Base-by-base conservation (phyloP, 2,329 filamentous ascomycete genomes). In the Polytolypa hystricis region DNA sequence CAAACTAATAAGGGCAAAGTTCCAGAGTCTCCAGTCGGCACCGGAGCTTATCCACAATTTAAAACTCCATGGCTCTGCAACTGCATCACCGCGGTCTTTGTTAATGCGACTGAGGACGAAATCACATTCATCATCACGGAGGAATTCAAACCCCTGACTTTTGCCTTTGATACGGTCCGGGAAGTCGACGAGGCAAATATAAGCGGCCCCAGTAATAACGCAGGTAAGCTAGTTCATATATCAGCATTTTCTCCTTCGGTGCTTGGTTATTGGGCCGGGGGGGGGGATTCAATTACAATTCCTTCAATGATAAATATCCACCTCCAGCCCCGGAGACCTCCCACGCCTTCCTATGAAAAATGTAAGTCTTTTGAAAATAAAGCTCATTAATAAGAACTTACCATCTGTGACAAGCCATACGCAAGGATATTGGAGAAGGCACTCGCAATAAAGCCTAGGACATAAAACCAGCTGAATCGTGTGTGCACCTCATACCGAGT, bases 261-360 rank as follows among this genome's bases (percentile, higher is more conserved):
- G 20, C 27, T 37, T 16, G 37, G 10, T 5, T 10, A 10, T 5
- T 12, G 18, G 10, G n/a, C 17, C 10, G 18, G 15, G 17, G n/a
- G 17, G 10, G 8, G 19, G 16, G 31, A 25, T 23, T 19, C 30
- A 39, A 43, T 41, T 34, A 46, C 37, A 25, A 44, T 39, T 25
- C 70, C 70, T 45, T 74, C 70, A 3, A 73, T 52, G 30, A 74
- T 67, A 41, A 74, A 74, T 18, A 71, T 70, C 69, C 71, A 74
- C 31, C 67, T 60, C 67, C 59, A 74, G 1, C 65, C 65, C 1
- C 51, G 48, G 12, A 68, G 45, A 10, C 63, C 62, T 3, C 57
- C 57, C 1, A 60, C 50, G 2, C 67, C 67, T 23, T 66, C 42
- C 23, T 12, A 26, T 26, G 23, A 26, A 26, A 9, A 5, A 26